Percentiles rank a stretch among this genome's conserved stretches.
These are phyloP conservation scores for Sarocladiaceae sp. DNA, from an alignment of 2,329 filamentous ascomycete genomes.

Conservation along the genomic window DNA sequence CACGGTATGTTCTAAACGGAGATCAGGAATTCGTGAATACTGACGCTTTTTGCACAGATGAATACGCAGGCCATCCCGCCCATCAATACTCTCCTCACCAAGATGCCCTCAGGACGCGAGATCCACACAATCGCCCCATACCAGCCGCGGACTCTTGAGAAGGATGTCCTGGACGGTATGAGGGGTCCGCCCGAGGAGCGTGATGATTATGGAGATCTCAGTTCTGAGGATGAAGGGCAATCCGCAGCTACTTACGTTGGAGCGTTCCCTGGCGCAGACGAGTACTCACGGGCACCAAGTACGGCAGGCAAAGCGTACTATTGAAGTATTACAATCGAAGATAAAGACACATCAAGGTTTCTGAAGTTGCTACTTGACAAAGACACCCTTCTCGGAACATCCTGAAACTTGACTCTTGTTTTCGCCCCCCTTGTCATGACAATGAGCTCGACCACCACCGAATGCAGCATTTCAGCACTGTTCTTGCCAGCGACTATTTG, in stretches of 20 bases:
- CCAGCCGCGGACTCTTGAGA: slow-evolving; percentile 57
- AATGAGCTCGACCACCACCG: no score
- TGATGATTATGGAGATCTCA: slow-evolving; percentile 28
- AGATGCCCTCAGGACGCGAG: slow-evolving; percentile 82
- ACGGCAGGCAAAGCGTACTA: slow-evolving; percentile 31
- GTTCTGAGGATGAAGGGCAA: slow-evolving; percentile 30
- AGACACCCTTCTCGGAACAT: no score
- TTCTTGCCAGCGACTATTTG: no score
- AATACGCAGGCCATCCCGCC: slow-evolving; percentile 74
- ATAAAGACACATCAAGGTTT: no score
- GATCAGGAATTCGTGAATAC: neutral
- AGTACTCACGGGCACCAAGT: slow-evolving; percentile 24
- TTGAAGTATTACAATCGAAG: neutral
- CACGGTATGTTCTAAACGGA: slow-evolving; percentile 51
- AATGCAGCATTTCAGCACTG: no score
- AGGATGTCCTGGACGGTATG: slow-evolving; percentile 57
- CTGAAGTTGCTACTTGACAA: no score
- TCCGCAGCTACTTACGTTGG: slow-evolving; percentile 32
- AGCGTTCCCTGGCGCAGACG: slow-evolving; percentile 42
- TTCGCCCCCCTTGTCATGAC: no score
- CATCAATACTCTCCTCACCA: slow-evolving; percentile 62
- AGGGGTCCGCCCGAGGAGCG: slow-evolving; percentile 30
- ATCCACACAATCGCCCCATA: slow-evolving; percentile 70
- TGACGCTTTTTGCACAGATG: slow-evolving; percentile 44
- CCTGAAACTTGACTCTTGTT: no score